phyloP scores from a whole-genome alignment of 257 asterid genomes.

The Solanum bukasovii region DNA sequence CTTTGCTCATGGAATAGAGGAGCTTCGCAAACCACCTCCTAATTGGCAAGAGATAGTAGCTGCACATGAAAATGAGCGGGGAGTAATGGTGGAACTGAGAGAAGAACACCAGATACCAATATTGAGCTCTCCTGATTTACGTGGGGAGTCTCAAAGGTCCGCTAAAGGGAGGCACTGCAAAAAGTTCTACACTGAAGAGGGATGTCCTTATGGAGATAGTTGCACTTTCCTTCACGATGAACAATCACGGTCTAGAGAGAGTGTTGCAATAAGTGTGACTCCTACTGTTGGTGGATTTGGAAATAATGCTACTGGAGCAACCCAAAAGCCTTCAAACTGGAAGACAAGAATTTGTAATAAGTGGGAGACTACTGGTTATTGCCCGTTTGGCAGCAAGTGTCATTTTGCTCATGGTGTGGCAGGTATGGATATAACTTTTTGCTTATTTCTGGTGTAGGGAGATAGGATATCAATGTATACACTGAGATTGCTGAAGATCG shows the following conservation, averaged over 20 bases:
- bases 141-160: conserved; percentile 61
- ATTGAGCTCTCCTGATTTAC: conserved; percentile 32
- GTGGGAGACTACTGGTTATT: conserved; percentile 78
- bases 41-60: conserved; percentile 81
- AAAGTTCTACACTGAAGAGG: conserved; percentile 72
- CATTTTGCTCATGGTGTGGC: conserved; percentile 77
- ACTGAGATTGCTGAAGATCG: neutral
- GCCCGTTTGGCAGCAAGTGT: conserved; percentile 80
- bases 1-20: conserved; percentile 57
- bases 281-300: conserved; percentile 47
- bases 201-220: conserved; percentile 79
- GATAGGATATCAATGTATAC: neutral
- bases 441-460: neutral
- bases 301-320: conserved; percentile 20
- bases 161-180: conserved; percentile 72
- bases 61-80: conserved; percentile 48
- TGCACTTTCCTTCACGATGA: conserved; percentile 78
- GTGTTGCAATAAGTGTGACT: conserved; percentile 68
- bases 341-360: conserved; percentile 80
- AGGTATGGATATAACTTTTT: conserved; percentile 23
- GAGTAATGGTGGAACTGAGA: conserved; percentile 31
- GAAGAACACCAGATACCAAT: conserved; percentile 68
- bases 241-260: conserved; percentile 61
- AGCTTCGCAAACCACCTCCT: conserved; percentile 67
- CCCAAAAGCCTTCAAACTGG: conserved; percentile 75